Evolutionary conservation across 768 basidiomycete species (phyloP), one percentile per base, ranked within the genome.

Genomic region (Suillus bovinus): DNA sequence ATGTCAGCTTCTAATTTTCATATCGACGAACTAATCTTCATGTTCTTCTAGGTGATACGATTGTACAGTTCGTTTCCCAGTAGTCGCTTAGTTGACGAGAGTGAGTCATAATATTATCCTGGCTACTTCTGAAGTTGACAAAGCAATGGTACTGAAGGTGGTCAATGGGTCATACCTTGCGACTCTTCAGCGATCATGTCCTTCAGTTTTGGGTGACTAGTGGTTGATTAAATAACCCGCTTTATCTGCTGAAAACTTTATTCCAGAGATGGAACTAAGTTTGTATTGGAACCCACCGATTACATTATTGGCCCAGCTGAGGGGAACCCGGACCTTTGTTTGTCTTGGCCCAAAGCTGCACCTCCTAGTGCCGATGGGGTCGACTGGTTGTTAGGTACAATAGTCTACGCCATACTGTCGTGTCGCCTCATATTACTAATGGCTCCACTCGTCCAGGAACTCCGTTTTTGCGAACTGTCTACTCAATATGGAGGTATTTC

Each of bases 151-250:
- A 61, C 46, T 59, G 1, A 50, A 82, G 85, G 67, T 59, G 91
- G 91, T 7, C 87, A 86, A 74, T 93, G 90, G 89, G 89, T 81
- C 22, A 72, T 93, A 38, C 91, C 91, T 9, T 93, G 91, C 63
- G 80, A 85, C 55, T 86, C 85, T 1, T 74, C 78, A 13, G 73
- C 81, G 41, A 80, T 82, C 0, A 79, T 93, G 62, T 74, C 87
- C 0, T 86, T 93, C 66, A 84, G 81, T 34, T 90, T 93, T 67
- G 88, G 87, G 91, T 89, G 65, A 53, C 82, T 67, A 17, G 11
- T 20, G 20, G 20, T n/a, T 50, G 16, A 34, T 24, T 33, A 20
- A 34, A 16, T 53, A 29, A 36, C 2, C 52, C 34, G 27, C 8
- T 1, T 38, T 42, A 17, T 5, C 10, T 22, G 53, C 67, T 65